phyloP scores from a whole-genome alignment of 495 filamentous ascomycete species.

The Aspergillus diversus region DNA sequence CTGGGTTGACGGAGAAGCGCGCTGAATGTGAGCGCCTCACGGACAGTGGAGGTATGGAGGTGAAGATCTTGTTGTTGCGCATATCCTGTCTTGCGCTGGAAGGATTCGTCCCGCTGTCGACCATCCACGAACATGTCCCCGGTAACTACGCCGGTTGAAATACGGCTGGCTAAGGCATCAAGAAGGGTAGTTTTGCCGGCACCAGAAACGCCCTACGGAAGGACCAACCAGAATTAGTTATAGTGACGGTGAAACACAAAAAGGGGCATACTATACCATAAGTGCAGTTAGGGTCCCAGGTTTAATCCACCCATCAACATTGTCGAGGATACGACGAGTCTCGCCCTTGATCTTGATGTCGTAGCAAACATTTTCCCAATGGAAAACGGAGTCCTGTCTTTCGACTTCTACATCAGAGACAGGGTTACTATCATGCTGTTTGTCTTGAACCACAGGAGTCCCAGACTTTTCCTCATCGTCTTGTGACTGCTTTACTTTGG shows the following conservation, averaged over 20 bases:
- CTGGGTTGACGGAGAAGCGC: constrained; percentile 83
- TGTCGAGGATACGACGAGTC: constrained; percentile 54
- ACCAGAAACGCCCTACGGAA: constrained; percentile 43
- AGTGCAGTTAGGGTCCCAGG: constrained; percentile 68
- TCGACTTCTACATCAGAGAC: constrained; percentile 27
- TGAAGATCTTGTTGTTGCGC: constrained; percentile 95
- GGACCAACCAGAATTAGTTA: background rate
- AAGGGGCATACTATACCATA: constrained; percentile 43
- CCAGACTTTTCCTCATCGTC: constrained; percentile 18
- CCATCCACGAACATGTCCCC: constrained; percentile 60
- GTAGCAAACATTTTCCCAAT: constrained; percentile 72
- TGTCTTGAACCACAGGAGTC: background rate
- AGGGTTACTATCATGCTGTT: constrained; percentile 6
- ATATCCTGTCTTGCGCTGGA: constrained; percentile 93
- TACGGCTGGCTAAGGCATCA: constrained; percentile 56
- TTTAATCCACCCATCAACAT: constrained; percentile 67
- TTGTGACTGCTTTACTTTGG: constrained; percentile 18
- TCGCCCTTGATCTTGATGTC: constrained; percentile 58
- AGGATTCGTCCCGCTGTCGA: constrained; percentile 63
- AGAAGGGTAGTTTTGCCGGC: constrained; percentile 66
- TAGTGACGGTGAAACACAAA: no score
- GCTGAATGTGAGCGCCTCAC: constrained; percentile 79
- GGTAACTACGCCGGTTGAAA: constrained; percentile 51
- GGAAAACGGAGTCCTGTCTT: constrained; percentile 60
- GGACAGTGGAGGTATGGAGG: constrained; percentile 77